A percentile compares a stretch with the other conserved stretches of the same genome.
Conservation (phyloP, 2,329 filamentous ascomycete species). For the Aspergillus puulaauensis region DNA sequence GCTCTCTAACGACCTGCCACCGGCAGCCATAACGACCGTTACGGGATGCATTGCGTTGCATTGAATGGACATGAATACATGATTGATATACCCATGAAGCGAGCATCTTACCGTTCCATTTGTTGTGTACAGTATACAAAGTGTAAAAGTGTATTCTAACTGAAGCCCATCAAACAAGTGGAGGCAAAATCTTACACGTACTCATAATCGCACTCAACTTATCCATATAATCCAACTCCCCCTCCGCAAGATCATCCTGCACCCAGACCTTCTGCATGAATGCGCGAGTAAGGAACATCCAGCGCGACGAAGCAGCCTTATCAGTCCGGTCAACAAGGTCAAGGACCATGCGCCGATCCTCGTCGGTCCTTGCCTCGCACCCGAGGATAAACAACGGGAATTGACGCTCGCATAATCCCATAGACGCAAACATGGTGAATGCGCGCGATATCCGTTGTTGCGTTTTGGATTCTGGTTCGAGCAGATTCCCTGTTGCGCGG, state of each 20-base stretch:
- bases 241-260: slow-evolving; percentile 13
- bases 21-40: background rate
- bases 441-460: background rate
- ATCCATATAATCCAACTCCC: slow-evolving; percentile 4
- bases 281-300: background rate
- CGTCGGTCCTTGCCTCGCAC: slow-evolving; percentile 10
- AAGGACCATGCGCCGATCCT: slow-evolving; percentile 4
- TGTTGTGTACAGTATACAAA: background rate
- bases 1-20: background rate
- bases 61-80: background rate
- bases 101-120: too few relatives aligned
- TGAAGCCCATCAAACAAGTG: background rate
- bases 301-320: slow-evolving; percentile 1
- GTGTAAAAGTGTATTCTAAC: too few relatives aligned
- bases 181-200: slow-evolving; percentile 10
- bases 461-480: background rate
- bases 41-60: background rate
- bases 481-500: background rate
- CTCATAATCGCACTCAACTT: slow-evolving; percentile 10
- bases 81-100: background rate
- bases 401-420: slow-evolving; percentile 8
- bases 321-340: slow-evolving; percentile 10
- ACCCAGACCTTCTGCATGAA: slow-evolving; percentile 11
- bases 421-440: background rate
- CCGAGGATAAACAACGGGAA: slow-evolving; percentile 12